Evolutionary conservation across 2,329 filamentous ascomycete species (phyloP).

Genomic region (Calcarisporium arbuscula): DNA sequence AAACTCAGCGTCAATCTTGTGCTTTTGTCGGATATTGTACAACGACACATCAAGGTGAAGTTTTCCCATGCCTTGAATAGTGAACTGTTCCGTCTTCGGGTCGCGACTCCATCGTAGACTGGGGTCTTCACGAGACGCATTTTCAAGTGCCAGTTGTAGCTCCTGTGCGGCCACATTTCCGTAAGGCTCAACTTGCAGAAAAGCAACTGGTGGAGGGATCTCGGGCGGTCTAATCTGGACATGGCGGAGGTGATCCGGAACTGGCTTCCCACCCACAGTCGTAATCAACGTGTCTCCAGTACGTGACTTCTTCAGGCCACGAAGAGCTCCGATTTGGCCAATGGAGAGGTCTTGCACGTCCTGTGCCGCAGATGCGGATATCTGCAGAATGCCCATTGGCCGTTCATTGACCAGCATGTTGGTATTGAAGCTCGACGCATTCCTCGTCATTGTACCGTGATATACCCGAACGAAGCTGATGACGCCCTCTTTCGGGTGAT

Average conservation of each 20-base stretch:
- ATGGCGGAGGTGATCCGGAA: conserved; percentile 62
- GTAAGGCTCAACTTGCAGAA: conserved; percentile 82
- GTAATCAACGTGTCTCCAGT: conserved; percentile 89
- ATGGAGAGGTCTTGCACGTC: conserved; percentile 74
- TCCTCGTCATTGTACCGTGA: conserved; percentile 70
- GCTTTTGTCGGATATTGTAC: conserved; percentile 79
- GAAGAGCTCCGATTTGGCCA: conserved; percentile 91
- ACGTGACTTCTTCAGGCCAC: conserved; percentile 81
- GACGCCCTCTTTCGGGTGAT: conserved; percentile 78
- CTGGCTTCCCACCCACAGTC: conserved; percentile 55
- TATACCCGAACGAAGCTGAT: conserved; percentile 92
- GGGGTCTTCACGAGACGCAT: conserved; percentile 85
- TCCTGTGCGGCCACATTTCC: conserved; percentile 73
- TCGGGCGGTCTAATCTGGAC: conserved; percentile 82
- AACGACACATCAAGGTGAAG: conserved; percentile 90
- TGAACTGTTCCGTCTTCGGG: conserved; percentile 86
- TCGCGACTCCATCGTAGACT: conserved; percentile 81
- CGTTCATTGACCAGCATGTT: conserved; percentile 73
- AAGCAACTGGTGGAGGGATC: conserved; percentile 91
- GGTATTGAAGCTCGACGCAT: conserved; percentile 78
- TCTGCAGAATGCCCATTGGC: conserved; percentile 75
- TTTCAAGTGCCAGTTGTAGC: conserved; percentile 67
- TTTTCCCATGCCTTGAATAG: conserved; percentile 93
- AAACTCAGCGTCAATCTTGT: conserved; percentile 82
- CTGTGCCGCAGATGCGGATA: conserved; percentile 82